phyloP scores from a whole-genome alignment of 345 rosid genomes.

The Limnanthes douglasii region DNA sequence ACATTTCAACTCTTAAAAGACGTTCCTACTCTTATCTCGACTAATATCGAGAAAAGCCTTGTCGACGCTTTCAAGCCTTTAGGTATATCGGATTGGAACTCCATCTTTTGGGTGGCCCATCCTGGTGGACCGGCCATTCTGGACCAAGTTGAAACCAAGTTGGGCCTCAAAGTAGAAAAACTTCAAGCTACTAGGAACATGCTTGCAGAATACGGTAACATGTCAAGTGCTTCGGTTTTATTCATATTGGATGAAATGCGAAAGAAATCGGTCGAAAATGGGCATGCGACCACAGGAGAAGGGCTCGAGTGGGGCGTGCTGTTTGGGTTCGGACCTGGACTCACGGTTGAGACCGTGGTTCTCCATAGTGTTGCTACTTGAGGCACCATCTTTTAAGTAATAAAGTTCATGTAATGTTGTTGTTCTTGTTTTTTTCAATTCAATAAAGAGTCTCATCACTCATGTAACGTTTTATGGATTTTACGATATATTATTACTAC shows the following conservation, averaged over 20 bases:
- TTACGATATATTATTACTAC: too few relatives aligned
- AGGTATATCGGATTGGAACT: too few relatives aligned
- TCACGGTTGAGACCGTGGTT: slow-evolving; percentile 35
- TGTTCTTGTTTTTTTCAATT: too few relatives aligned
- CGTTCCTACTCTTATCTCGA: slow-evolving; percentile 26
- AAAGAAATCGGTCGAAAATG: slow-evolving; percentile 18
- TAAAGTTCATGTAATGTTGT: too few relatives aligned
- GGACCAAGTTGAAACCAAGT: slow-evolving; percentile 19
- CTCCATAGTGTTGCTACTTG: slow-evolving; percentile 19
- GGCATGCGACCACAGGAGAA: slow-evolving; percentile 23
- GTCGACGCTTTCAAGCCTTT: slow-evolving; percentile 25
- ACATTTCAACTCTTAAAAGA: slow-evolving; percentile 29
- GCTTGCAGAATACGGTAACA: slow-evolving; percentile 27
- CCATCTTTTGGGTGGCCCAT: slow-evolving; percentile 33
- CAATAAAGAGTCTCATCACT: too few relatives aligned
- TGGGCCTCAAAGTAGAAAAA: slow-evolving; percentile 23
- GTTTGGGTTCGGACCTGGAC: slow-evolving; percentile 41
- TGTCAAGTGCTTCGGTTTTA: slow-evolving; percentile 28
- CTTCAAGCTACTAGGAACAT: slow-evolving; percentile 18
- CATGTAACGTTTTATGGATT: too few relatives aligned
- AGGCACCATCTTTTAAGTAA: too few relatives aligned
- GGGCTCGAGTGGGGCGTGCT: slow-evolving; percentile 52
- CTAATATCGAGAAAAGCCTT: slow-evolving; percentile 21
- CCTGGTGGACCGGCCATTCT: slow-evolving; percentile 54
- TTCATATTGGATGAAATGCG: slow-evolving; percentile 37